Percentiles rank a stretch among this genome's conserved stretches.
Conservation (phyloP, 139 green algal genomes). For the Chlorella sp. region DNA sequence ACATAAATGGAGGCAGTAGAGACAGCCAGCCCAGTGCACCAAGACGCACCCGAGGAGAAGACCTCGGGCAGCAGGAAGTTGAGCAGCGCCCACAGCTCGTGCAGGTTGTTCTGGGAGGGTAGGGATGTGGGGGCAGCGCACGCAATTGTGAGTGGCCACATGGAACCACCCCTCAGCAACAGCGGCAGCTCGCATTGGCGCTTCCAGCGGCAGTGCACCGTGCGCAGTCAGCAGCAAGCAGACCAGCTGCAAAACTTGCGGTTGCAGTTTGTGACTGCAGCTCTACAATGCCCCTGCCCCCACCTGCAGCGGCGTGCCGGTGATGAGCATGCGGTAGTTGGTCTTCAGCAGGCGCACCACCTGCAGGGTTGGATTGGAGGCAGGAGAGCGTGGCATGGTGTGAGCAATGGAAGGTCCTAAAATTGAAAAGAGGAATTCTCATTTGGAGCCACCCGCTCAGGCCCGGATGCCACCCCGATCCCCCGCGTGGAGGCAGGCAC, state of each 20-base stretch:
- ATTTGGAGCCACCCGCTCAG: too few species aligned
- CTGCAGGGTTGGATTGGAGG: slow-evolving; percentile 45
- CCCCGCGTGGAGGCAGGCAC: too few species aligned
- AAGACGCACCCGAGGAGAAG: slow-evolving; percentile 66
- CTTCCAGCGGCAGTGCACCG: too few species aligned
- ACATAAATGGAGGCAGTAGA: too few species aligned
- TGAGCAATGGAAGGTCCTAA: too few species aligned
- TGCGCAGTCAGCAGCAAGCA: background rate
- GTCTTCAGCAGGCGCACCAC: slow-evolving; percentile 89
- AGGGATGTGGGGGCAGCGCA: background rate
- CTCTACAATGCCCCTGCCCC: slow-evolving; percentile 54
- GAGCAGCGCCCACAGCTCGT: slow-evolving; percentile 96
- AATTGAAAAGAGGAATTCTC: too few species aligned
- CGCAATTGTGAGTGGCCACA: too few species aligned
- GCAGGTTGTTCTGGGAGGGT: slow-evolving; percentile 91
- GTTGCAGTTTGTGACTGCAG: too few species aligned
- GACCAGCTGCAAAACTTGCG: too few species aligned
- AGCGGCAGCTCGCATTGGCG: too few species aligned
- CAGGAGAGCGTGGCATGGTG: background rate
- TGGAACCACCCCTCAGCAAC: too few species aligned
- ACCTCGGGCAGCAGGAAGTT: slow-evolving; percentile 99
- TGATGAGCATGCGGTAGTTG: slow-evolving; percentile 99
- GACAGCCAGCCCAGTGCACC: background rate
- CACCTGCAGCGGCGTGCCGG: slow-evolving; percentile 90
- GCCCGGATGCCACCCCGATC: too few species aligned